Evolutionary conservation across 257 asterid genomes (phyloP), one percentile per base, ranked within the genome.

Genomic region (Petunia secreta): DNA sequence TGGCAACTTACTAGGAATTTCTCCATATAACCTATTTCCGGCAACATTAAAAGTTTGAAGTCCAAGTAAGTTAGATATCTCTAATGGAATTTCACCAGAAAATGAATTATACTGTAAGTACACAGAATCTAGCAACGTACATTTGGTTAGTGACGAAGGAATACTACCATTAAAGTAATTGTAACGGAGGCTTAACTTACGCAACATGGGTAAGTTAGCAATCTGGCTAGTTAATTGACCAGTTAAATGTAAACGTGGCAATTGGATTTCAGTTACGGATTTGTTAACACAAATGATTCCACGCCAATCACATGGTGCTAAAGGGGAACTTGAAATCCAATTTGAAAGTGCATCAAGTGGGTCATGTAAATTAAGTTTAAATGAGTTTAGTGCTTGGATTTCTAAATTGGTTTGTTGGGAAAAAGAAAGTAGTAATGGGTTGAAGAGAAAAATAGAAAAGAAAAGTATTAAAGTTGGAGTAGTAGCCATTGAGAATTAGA

Each of bases 251-350:
- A 89, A 87, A 9, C 78, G 86, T 1, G 95, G 92, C 6, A 92
- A 86, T 1, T 89, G 91, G 65, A 92, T 87, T 84, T 89, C 93
- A 36, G 65, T 88, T 4, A 92, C 97, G 10, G 60, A 83, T 6
- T 78, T 75, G 53, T 75, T 25, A 59, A 69, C 37, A 75, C 97
- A 92, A 3, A 63, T 41, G 2, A 92, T 86, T 15, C 97, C 97
- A 14, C 89, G 86, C 97, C 97, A 92, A 84, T 92, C 95, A 82
- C 97, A 92, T 5, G 97, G 97, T 63, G 97, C 90, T 0, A 86
- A 81, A 7, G 89, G 89, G 39, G 95, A 80, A 5, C 89, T 83
- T 0, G 89, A 71, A 74, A 68, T 85, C 97, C 97, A 92, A 8
- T 84, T 82, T 75, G 6, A 16, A 34, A 92, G 90, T 16, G 84